Conservation (phyloP, 805 yeast species). For the Candida vartiovaarae region DNA sequence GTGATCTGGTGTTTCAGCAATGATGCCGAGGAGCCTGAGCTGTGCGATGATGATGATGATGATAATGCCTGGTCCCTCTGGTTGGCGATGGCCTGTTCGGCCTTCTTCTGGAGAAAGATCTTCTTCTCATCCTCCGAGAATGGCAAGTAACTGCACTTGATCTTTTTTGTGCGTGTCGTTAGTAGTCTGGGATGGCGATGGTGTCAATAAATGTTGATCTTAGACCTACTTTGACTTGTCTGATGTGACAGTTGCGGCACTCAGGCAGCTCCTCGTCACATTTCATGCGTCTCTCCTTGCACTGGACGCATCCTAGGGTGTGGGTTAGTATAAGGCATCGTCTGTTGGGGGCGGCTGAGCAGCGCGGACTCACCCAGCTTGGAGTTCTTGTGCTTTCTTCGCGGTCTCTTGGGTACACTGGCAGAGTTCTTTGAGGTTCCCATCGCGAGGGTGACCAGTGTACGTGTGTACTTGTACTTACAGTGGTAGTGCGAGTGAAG, state of each 20-base stretch:
- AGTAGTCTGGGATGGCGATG: neutral
- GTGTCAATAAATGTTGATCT: neutral
- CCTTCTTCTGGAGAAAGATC: slow-evolving; percentile 10
- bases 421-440: too few species aligned
- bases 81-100: slow-evolving; percentile 2
- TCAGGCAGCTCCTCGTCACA: slow-evolving; percentile 45
- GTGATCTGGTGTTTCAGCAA: neutral
- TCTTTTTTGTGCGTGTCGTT: slow-evolving; percentile 2
- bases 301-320: slow-evolving; percentile 38
- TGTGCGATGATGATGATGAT: slow-evolving; percentile 3
- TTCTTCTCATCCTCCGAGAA: slow-evolving; percentile 17
- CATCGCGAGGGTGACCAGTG: too few species aligned
- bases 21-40: neutral
- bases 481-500: too few species aligned
- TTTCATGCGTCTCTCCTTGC: slow-evolving; percentile 44
- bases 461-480: too few species aligned
- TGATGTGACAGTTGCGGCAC: slow-evolving; percentile 36
- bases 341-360: neutral
- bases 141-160: slow-evolving; percentile 20
- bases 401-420: slow-evolving; percentile 5
- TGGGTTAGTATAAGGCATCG: slow-evolving; percentile 7
- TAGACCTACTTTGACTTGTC: slow-evolving; percentile 19
- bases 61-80: slow-evolving; percentile 1
- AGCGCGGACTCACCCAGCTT: slow-evolving; percentile 23
- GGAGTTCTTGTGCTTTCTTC: slow-evolving; percentile 24